Evolutionary conservation across 768 basidiomycete genomes (phyloP), one percentile per base, ranked within the genome.

Genomic region (Auriscalpium orientale): DNA sequence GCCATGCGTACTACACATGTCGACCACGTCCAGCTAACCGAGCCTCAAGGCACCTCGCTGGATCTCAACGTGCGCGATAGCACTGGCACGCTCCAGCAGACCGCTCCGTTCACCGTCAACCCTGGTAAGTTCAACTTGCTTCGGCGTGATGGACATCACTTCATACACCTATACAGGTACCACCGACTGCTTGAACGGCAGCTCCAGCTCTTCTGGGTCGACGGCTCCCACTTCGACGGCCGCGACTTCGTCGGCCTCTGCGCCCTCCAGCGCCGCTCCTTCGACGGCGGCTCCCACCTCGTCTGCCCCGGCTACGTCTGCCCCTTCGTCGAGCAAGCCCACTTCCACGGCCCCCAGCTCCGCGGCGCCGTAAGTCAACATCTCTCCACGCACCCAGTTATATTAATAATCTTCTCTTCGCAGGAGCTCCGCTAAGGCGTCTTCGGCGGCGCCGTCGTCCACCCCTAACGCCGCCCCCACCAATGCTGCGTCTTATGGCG

Each of bases 61-160:
- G 83, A 80, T 51, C 66, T 91, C 33, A 74, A 71, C 12, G 57
- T 93, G 58, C 79, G 78, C 65, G 91, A 94, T 64, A 67, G 55
- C 54, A 79, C 71, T 35, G 91, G 91, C 63, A 0, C 20, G 0
- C 22, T 66, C 49, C 73, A 67, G 0, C 83, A 83, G 62, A 70
- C 78, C 2, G 87, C 77, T 7, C 35, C 80, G 2, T 76, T 89
- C 74, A 72, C 68, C 15, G 65, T 88, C 58, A 62, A 67, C 34
- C 0, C 70, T 8, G 76, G 83, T 45, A 18, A 28, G 28, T 28
- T 28, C 28, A 28, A 28, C 28, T 5, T 28, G 28, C 0, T 7
- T 28, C 7, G 28, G 28, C 28, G 7, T 28, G 28, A 7, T n/a
- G 54, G 47, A 45, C 22, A 44, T 28, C 12, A 20, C 8, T 5